phyloP scores from a whole-genome alignment of 805 yeast genomes.

The Metschnikowia henanensis region DNA sequence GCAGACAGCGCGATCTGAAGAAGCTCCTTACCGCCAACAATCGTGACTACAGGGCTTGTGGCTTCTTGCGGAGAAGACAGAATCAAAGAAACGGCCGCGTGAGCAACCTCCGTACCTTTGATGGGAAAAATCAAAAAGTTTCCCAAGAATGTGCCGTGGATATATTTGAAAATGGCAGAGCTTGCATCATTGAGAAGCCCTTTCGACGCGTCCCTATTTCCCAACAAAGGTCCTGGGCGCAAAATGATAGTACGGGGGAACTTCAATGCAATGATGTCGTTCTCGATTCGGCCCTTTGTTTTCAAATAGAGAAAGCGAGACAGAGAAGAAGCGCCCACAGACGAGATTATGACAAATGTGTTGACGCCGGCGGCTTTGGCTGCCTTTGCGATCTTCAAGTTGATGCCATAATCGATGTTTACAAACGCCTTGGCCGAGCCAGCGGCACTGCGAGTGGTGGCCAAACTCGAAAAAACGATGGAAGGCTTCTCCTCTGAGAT shows the following conservation, averaged over 20 bases:
- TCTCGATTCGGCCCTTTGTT: conserved; percentile 77
- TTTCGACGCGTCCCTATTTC: conserved; percentile 47
- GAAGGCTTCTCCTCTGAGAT: conserved; percentile 14
- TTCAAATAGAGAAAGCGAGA: conserved; percentile 63
- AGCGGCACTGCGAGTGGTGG: conserved; percentile 29
- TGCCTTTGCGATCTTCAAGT: conserved; percentile 64
- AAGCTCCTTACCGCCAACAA: conserved; percentile 23
- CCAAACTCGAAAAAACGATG: conserved; percentile 17
- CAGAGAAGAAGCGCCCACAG: conserved; percentile 57
- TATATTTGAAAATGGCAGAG: conserved; percentile 30
- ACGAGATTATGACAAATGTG: conserved; percentile 66
- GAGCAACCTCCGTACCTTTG: conserved; percentile 66
- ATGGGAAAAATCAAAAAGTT: conserved; percentile 38
- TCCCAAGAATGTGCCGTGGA: conserved; percentile 20
- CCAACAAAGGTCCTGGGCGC: conserved; percentile 75
- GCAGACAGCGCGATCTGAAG: conserved; percentile 16
- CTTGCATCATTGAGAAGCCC: conserved; percentile 26
- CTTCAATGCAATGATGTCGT: conserved; percentile 56
- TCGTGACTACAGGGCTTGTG: conserved; percentile 23
- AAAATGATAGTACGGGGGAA: conserved; percentile 75
- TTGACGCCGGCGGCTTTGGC: conserved; percentile 70
- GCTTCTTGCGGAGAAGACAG: conserved; percentile 15
- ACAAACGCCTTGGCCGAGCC: conserved; percentile 72
- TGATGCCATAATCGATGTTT: conserved; percentile 73
- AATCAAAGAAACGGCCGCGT: conserved; percentile 49